These are phyloP conservation scores for Diaporthe sp. DNA, from an alignment of 2,329 filamentous ascomycete genomes.

Conservation along the genomic window DNA sequence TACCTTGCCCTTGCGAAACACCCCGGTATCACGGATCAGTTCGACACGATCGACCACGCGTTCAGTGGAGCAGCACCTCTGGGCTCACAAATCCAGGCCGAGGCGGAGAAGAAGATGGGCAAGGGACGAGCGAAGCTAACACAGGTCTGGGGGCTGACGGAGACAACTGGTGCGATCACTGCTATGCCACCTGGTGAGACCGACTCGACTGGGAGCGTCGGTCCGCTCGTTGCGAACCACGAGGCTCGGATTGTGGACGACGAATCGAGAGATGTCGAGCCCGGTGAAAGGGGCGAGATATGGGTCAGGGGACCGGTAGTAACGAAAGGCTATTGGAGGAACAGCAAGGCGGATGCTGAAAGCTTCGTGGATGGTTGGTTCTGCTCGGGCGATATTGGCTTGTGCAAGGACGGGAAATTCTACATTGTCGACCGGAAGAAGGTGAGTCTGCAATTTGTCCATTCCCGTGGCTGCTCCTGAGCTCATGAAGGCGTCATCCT, in stretches of 20 bases:
- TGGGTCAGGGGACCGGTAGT: slow-evolving; percentile 80
- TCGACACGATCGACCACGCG: slow-evolving; percentile 63
- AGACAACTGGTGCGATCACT: slow-evolving; percentile 66
- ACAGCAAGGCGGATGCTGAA: slow-evolving; percentile 73
- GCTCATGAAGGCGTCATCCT: not conserved
- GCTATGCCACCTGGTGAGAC: slow-evolving; percentile 55
- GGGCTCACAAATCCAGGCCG: slow-evolving; percentile 65
- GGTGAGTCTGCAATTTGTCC: slow-evolving; percentile 49
- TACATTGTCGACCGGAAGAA: slow-evolving; percentile 87
- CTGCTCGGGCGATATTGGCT: slow-evolving; percentile 84
- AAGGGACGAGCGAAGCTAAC: slow-evolving; percentile 56
- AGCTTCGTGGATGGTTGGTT: slow-evolving; percentile 76
- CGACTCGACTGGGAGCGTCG: slow-evolving; percentile 63
- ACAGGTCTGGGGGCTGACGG: slow-evolving; percentile 72
- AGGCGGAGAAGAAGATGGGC: slow-evolving; percentile 64
- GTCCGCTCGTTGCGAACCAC: slow-evolving; percentile 56
- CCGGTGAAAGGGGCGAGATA: slow-evolving; percentile 68
- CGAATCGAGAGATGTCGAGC: slow-evolving; percentile 54
- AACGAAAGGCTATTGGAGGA: slow-evolving; percentile 80
- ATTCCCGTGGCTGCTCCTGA: not conserved
- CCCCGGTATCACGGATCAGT: slow-evolving; percentile 68
- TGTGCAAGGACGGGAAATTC: slow-evolving; percentile 77
- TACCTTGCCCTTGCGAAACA: slow-evolving; percentile 71
- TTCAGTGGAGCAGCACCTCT: slow-evolving; percentile 70
- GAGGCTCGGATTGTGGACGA: slow-evolving; percentile 56